Conservation (phyloP, 768 basidiomycete genomes). For the Hysterangium stoloniferum region DNA sequence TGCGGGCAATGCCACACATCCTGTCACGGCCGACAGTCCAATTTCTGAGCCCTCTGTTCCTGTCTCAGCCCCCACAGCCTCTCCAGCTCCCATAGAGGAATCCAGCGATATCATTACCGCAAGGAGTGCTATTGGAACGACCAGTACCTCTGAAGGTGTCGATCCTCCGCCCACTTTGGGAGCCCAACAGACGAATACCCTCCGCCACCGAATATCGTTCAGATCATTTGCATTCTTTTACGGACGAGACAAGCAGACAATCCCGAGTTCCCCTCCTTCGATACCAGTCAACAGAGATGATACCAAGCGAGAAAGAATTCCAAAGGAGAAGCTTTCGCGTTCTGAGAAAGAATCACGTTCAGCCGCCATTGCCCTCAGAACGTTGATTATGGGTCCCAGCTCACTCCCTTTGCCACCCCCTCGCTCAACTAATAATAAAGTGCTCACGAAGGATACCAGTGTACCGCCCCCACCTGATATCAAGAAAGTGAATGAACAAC, state of each 20-base stretch:
- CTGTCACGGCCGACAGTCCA: no score
- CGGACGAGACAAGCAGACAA: constrained; percentile 27
- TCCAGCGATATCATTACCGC: no score
- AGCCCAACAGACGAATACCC: background rate
- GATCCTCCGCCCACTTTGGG: no score
- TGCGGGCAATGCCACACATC: no score
- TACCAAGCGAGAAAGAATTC: constrained; percentile 28
- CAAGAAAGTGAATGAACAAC: constrained; percentile 57
- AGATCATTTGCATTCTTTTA: constrained; percentile 38
- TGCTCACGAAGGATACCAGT: constrained; percentile 24
- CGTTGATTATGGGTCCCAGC: constrained; percentile 57
- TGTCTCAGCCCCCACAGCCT: no score
- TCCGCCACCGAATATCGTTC: constrained; percentile 38
- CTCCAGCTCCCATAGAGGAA: no score
- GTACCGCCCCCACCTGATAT: constrained; percentile 33
- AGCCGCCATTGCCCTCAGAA: constrained; percentile 54
- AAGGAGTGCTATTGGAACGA: no score
- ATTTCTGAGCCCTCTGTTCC: no score
- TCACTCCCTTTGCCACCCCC: constrained; percentile 24
- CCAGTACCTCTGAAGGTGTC: no score
- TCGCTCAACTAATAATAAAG: constrained; percentile 31
- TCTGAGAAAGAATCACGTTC: constrained; percentile 56
- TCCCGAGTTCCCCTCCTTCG: constrained; percentile 25
- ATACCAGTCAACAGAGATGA: constrained; percentile 32
- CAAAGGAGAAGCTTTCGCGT: constrained; percentile 25